A percentile compares a stretch with the other conserved stretches of the same genome.
phyloP scores from a whole-genome alignment of 2,329 filamentous ascomycete species.

The Graphiopsis chlorocephala region DNA sequence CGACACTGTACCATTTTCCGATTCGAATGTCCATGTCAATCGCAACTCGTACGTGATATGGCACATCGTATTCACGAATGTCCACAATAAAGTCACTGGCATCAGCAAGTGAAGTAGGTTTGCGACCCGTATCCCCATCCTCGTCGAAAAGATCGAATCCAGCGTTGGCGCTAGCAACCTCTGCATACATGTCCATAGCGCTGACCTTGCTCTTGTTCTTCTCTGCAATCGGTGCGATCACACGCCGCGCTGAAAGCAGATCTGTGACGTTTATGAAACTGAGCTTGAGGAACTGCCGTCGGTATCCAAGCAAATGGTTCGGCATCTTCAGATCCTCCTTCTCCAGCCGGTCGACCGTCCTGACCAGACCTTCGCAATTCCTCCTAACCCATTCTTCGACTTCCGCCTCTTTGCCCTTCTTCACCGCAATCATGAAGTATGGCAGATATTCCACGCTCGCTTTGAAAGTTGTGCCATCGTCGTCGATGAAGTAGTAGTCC shows the following conservation, averaged over 20 bases:
- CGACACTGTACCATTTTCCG: constrained; percentile 94
- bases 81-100: constrained; percentile 97
- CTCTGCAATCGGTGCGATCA: constrained; percentile 86
- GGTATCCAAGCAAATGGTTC: constrained; percentile 90
- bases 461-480: constrained; percentile 87
- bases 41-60: constrained; percentile 97
- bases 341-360: constrained; percentile 71
- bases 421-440: constrained; percentile 90
- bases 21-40: constrained; percentile 94
- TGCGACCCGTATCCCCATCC: constrained; percentile 71
- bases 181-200: constrained; percentile 97
- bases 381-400: constrained; percentile 91
- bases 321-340: constrained; percentile 83
- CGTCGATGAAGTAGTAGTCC: constrained; percentile 95
- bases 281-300: constrained; percentile 82
- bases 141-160: constrained; percentile 96
- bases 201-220: constrained; percentile 96
- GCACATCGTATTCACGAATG: constrained; percentile 98
- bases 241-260: constrained; percentile 76
- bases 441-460: constrained; percentile 95
- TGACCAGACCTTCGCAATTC: constrained; percentile 77
- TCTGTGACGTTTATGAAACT: constrained; percentile 85
- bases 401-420: constrained; percentile 82
- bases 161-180: constrained; percentile 82
- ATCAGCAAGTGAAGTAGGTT: constrained; percentile 72